phyloP scores from a whole-genome alignment of 805 yeast species.

The Kazachstania martiniae region DNA sequence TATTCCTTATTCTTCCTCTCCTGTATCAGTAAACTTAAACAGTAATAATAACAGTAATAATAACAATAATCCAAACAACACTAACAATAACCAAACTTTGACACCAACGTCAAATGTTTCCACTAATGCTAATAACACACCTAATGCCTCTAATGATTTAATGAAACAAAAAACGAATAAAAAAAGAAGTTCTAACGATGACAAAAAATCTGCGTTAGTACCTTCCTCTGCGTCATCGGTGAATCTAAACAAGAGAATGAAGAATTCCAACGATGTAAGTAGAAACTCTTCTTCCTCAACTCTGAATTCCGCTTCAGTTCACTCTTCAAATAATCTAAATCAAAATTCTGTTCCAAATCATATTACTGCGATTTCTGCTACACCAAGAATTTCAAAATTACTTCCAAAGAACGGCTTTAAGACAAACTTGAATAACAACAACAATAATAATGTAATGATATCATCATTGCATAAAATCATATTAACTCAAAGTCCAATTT shows the following conservation, averaged over 20 bases:
- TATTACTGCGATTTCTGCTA: conserved; percentile 72
- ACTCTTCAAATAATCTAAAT: not conserved
- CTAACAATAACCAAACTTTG: too few species aligned
- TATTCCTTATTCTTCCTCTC: conserved; percentile 67
- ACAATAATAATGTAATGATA: not conserved
- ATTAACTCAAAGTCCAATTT: conserved; percentile 21
- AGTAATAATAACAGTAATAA: conserved; percentile 6
- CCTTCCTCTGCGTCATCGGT: too few species aligned
- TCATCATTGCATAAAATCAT: conserved; percentile 39
- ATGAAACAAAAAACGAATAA: conserved; percentile 2
- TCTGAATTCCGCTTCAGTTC: not conserved
- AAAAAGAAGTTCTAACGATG: conserved; percentile 1
- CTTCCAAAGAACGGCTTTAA: conserved; percentile 17
- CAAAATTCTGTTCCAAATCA: conserved; percentile 10
- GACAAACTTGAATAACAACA: not conserved
- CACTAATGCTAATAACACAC: conserved; percentile 1
- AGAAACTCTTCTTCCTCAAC: not conserved
- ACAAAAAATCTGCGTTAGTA: not conserved
- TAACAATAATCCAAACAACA: conserved; percentile 1
- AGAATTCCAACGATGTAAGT: not conserved
- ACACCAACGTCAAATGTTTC: too few species aligned
- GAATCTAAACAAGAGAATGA: too few species aligned
- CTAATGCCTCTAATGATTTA: conserved; percentile 4
- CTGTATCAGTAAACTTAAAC: conserved; percentile 56
- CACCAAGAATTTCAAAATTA: conserved; percentile 65